Conservation (phyloP, 257 asterid genomes). For the Solanum verrucosum region DNA sequence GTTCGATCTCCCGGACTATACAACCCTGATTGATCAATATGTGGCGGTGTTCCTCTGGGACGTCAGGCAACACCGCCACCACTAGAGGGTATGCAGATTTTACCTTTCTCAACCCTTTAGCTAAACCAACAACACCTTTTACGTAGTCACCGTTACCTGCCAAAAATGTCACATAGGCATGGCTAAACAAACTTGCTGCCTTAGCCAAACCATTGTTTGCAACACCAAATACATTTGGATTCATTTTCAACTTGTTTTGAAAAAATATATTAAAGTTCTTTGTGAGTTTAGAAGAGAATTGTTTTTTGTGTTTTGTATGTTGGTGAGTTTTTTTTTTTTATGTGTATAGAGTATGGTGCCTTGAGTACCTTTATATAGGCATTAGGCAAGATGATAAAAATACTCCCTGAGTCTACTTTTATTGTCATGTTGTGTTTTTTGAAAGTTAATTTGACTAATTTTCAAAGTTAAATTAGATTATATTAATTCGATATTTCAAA, state of each 20-base stretch:
- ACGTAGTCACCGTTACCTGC: background rate
- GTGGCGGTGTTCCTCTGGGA: background rate
- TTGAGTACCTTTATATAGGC: background rate
- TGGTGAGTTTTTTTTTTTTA: background rate
- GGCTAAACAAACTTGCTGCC: background rate
- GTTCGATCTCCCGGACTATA: background rate
- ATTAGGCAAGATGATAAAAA: background rate
- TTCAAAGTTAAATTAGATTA: too few relatives aligned
- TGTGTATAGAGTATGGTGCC: background rate
- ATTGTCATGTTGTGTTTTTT: too few relatives aligned
- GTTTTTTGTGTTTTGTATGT: background rate
- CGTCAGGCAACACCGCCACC: slow-evolving; percentile 1
- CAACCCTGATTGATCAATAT: background rate
- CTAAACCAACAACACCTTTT: background rate
- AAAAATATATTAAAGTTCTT: background rate
- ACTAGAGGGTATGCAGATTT: background rate
- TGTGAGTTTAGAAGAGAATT: background rate
- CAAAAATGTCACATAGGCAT: slow-evolving; percentile 2
- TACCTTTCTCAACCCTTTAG: background rate
- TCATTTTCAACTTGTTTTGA: background rate
- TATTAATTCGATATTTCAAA: too few relatives aligned
- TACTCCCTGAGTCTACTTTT: accelerated
- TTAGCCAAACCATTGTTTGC: background rate
- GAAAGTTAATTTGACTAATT: too few relatives aligned
- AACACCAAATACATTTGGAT: background rate